These are phyloP conservation scores for Wickerhamomyces hampshirensis DNA, from an alignment of 805 yeast genomes.

Conservation along the genomic window DNA sequence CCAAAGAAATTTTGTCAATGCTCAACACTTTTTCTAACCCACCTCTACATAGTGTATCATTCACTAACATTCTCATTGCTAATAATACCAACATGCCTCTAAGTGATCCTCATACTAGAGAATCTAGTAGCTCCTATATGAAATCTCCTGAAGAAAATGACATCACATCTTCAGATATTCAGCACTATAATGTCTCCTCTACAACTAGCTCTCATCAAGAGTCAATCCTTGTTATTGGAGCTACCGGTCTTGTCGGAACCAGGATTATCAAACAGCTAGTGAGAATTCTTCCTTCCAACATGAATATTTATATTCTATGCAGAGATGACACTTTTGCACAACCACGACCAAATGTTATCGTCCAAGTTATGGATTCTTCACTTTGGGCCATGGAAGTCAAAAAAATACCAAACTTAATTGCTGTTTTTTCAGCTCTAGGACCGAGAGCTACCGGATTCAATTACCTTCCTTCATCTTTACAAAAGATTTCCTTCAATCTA, in stretches of 20 bases:
- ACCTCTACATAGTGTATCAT: no score
- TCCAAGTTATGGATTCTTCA: constrained; percentile 9
- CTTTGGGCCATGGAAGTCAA: constrained; percentile 9
- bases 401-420: constrained; percentile 9
- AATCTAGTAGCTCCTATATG: background rate
- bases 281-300: constrained; percentile 4
- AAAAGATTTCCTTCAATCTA: background rate
- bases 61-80: background rate
- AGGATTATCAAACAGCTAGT: constrained; percentile 11
- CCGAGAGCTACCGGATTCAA: constrained; percentile 7
- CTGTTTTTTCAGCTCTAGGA: constrained; percentile 15
- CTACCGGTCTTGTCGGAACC: constrained; percentile 14
- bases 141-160: background rate
- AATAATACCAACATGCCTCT: background rate
- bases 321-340: constrained; percentile 6
- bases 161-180: background rate
- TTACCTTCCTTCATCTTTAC: background rate
- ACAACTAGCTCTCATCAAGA: constrained; percentile 1
- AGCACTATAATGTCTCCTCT: background rate
- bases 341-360: constrained; percentile 9
- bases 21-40: no score
- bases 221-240: constrained; percentile 13
- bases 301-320: constrained; percentile 7
- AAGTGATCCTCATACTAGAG: background rate
- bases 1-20: no score